These are phyloP conservation scores for Fusarium algeriense DNA, from an alignment of 2,329 filamentous ascomycete genomes.

Conservation along the genomic window DNA sequence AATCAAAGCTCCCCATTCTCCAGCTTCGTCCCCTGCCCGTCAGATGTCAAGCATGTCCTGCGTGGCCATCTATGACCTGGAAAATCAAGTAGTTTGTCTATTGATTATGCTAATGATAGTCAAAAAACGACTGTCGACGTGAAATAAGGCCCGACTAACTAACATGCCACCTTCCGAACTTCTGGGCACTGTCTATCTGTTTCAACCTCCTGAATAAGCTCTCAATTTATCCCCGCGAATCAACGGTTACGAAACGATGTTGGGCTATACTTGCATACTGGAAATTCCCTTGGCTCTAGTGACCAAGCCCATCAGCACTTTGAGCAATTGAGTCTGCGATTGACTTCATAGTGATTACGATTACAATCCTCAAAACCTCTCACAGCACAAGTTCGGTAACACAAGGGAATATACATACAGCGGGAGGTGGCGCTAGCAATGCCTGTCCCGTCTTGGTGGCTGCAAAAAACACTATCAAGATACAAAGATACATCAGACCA, in stretches of 20 bases:
- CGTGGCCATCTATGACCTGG: conserved; percentile 16
- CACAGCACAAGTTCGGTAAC: conserved; percentile 1
- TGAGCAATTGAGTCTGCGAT: conserved; percentile 7
- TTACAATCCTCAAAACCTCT: neutral
- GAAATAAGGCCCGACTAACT: conserved; percentile 44
- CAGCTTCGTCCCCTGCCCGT: conserved; percentile 31
- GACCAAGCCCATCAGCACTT: neutral
- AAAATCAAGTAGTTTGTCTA: conserved; percentile 18
- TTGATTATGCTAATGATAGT: conserved; percentile 19
- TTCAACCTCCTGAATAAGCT: conserved; percentile 4
- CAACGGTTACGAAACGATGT: conserved; percentile 17
- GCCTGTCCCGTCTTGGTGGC: conserved; percentile 11
- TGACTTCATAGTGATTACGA: conserved; percentile 12
- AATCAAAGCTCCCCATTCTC: conserved; percentile 37
- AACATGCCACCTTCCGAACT: conserved; percentile 33
- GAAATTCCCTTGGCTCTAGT: neutral
- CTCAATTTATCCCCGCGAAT: conserved; percentile 28
- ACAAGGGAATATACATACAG: conserved; percentile 5
- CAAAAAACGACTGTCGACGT: conserved; percentile 11
- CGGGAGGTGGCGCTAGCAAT: conserved; percentile 26
- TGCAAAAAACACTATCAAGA: conserved; percentile 25
- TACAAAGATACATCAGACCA: conserved; percentile 32
- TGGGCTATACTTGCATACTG: neutral
- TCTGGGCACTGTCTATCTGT: neutral
- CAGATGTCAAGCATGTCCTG: conserved; percentile 36